Evolutionary conservation across 1,284 basidiomycete species (phyloP).

Genomic region (Fomes fomentarius): DNA sequence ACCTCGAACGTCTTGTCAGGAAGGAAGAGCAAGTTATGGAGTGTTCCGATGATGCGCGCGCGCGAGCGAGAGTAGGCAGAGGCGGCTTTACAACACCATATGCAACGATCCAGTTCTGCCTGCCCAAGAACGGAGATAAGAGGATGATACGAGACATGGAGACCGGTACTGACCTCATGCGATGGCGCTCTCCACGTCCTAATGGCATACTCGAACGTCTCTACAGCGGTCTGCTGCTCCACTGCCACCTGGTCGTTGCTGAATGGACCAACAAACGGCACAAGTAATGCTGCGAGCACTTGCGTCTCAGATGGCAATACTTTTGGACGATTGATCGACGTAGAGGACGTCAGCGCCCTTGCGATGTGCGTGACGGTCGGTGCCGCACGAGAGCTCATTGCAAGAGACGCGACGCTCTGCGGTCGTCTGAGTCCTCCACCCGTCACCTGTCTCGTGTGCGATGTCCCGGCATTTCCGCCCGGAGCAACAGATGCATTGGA

Average conservation of each 20-base stretch:
- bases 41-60: constrained; percentile 48
- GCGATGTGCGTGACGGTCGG: constrained; percentile 42
- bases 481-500: constrained; percentile 28
- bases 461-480: not conserved
- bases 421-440: constrained; percentile 39
- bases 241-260: constrained; percentile 42
- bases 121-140: constrained; percentile 25
- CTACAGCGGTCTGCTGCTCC: constrained; percentile 59
- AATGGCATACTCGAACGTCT: constrained; percentile 59
- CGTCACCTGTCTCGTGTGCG: constrained; percentile 32
- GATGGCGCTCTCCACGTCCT: constrained; percentile 58
- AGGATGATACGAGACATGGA: not conserved
- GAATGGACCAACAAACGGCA: constrained; percentile 52
- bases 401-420: constrained; percentile 42
- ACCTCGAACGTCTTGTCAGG: constrained; percentile 46
- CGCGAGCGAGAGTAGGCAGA: constrained; percentile 44
- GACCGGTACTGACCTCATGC: constrained; percentile 44
- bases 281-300: constrained; percentile 59
- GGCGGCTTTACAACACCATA: constrained; percentile 71
- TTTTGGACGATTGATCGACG: constrained; percentile 31
- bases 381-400: constrained; percentile 24
- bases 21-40: constrained; percentile 54
- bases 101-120: constrained; percentile 57
- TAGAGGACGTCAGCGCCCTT: constrained; percentile 36
- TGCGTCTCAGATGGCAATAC: constrained; percentile 58